Percentiles rank a stretch among this genome's conserved stretches.
phyloP scores from a whole-genome alignment of 768 basidiomycete species.

The Mycena metata region DNA sequence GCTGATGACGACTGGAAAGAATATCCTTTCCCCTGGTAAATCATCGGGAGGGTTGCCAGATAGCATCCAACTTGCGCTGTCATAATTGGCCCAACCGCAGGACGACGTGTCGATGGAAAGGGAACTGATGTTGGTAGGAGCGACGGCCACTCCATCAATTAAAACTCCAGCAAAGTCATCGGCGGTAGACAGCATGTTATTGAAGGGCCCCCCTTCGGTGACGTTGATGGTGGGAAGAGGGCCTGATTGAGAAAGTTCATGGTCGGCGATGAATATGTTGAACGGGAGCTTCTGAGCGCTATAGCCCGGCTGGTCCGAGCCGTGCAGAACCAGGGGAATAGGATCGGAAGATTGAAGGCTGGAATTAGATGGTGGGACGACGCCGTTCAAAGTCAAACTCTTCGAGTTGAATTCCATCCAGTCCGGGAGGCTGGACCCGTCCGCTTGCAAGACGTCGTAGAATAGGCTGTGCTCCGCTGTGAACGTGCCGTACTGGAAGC shows the following conservation, averaged over 20 bases:
- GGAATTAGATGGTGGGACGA: conserved; percentile 66
- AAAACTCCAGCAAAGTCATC: conserved; percentile 74
- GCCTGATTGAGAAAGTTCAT: conserved; percentile 71
- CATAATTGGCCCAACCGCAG: conserved; percentile 74
- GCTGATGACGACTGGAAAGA: conserved; percentile 72
- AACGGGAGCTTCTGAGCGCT: conserved; percentile 72
- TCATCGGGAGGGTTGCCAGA: conserved; percentile 73
- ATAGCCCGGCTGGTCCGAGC: conserved; percentile 81
- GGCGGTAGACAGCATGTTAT: conserved; percentile 64
- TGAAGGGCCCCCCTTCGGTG: conserved; percentile 69
- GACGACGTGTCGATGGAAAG: conserved; percentile 72
- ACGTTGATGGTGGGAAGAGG: conserved; percentile 77
- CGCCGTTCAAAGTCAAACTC: conserved; percentile 83
- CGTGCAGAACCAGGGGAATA: conserved; percentile 71
- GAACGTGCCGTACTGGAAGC: conserved; percentile 79
- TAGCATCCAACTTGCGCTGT: conserved; percentile 66
- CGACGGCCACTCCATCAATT: conserved; percentile 71
- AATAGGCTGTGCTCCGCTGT: conserved; percentile 69
- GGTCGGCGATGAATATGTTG: conserved; percentile 72
- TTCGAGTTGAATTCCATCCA: conserved; percentile 82
- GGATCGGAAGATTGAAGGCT: conserved; percentile 54
- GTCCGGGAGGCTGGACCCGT: conserved; percentile 78
- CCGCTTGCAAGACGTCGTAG: conserved; percentile 74
- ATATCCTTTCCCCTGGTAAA: conserved; percentile 46
- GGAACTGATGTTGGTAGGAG: conserved; percentile 67